Conservation (phyloP, 805 yeast species). For the Metschnikowia lochheadii region DNA sequence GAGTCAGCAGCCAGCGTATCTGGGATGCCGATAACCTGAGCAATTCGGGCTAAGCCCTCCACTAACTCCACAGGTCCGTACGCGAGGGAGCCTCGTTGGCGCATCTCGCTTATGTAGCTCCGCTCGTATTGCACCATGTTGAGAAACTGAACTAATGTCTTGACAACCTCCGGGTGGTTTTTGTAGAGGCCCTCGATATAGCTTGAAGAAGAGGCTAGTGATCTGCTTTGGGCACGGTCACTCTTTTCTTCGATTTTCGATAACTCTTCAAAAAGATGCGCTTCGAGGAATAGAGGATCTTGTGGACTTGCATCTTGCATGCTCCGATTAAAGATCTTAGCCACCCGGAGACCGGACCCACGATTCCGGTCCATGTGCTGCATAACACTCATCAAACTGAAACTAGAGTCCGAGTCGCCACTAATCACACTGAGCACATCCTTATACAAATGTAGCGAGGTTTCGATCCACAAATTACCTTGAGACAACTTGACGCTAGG, state of each 20-base stretch:
- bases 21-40: constrained; percentile 7
- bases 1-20: constrained; percentile 3
- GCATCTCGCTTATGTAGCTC: constrained; percentile 5
- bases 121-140: constrained; percentile 15
- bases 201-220: not conserved
- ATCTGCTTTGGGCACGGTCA: not conserved
- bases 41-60: constrained; percentile 11
- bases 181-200: constrained; percentile 8
- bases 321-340: constrained; percentile 26
- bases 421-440: constrained; percentile 17
- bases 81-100: constrained; percentile 1
- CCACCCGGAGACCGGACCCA: constrained; percentile 22
- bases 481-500: constrained; percentile 13
- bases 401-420: constrained; percentile 29
- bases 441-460: constrained; percentile 11
- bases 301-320: not conserved
- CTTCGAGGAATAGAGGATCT: constrained; percentile 11
- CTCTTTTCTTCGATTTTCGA: not conserved
- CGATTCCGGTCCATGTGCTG: constrained; percentile 22
- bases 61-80: constrained; percentile 14
- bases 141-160: constrained; percentile 9
- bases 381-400: constrained; percentile 28
- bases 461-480: constrained; percentile 15
- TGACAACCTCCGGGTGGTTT: constrained; percentile 9
- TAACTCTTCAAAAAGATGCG: constrained; percentile 11